These are phyloP conservation scores for Sungouiozyma ichnusensis DNA, from an alignment of 805 yeast species.

Conservation along the genomic window DNA sequence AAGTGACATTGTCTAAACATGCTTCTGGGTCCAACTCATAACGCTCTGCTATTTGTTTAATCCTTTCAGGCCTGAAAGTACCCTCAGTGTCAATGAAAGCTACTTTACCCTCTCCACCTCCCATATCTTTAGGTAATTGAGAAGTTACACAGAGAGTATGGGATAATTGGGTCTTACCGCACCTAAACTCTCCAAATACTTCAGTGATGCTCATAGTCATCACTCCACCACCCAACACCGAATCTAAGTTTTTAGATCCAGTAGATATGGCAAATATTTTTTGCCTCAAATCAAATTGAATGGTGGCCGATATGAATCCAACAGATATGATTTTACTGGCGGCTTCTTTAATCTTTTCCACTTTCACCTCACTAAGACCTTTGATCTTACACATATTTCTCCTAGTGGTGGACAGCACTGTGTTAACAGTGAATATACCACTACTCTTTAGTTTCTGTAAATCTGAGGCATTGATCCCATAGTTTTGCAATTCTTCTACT, in stretches of 20 bases:
- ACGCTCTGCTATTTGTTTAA: slow-evolving; percentile 53
- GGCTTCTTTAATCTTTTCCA: slow-evolving; percentile 65
- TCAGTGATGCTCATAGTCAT: slow-evolving; percentile 71
- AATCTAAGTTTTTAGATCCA: slow-evolving; percentile 60
- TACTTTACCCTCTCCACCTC: slow-evolving; percentile 76
- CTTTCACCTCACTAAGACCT: slow-evolving; percentile 68
- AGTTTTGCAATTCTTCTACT: slow-evolving; percentile 46
- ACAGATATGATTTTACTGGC: slow-evolving; percentile 53
- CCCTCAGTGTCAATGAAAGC: slow-evolving; percentile 77
- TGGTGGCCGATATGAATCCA: slow-evolving; percentile 67
- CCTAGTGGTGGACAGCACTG: slow-evolving; percentile 51
- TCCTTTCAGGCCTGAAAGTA: slow-evolving; percentile 65
- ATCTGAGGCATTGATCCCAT: slow-evolving; percentile 66
- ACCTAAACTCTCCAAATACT: slow-evolving; percentile 70
- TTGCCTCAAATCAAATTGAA: slow-evolving; percentile 53
- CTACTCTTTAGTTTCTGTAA: slow-evolving; percentile 54
- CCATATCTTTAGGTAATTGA: slow-evolving; percentile 57
- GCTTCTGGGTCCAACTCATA: slow-evolving; percentile 61
- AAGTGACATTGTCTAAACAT: slow-evolving; percentile 60
- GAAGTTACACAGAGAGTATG: slow-evolving; percentile 72
- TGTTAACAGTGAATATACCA: slow-evolving; percentile 56
- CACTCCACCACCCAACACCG: slow-evolving; percentile 63
- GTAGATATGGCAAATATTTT: slow-evolving; percentile 58
- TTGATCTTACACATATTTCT: slow-evolving; percentile 53
- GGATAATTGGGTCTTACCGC: slow-evolving; percentile 75